These are phyloP conservation scores for Trifolium dubium DNA, from an alignment of 306 rosid genomes.

Conservation along the genomic window DNA sequence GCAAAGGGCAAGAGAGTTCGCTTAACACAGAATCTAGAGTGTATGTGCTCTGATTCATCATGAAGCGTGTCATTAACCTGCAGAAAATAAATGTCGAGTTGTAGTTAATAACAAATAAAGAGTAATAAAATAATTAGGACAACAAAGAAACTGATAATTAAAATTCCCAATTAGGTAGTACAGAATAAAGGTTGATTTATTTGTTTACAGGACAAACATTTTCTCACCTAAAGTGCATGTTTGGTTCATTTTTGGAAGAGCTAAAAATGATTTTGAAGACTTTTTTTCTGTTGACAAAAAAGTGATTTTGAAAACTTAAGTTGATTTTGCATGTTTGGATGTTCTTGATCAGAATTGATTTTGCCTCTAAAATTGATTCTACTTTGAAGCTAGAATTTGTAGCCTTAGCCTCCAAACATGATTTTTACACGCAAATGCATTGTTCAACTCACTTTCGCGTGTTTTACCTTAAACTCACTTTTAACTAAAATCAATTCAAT, in stretches of 20 bases:
- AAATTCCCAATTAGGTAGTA: not conserved
- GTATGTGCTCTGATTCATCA: conserved; percentile 78
- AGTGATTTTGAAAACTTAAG: no score
- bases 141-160: not conserved
- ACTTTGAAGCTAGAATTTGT: not conserved
- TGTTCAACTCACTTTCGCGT: not conserved
- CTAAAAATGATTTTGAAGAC: no score
- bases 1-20: conserved; percentile 78
- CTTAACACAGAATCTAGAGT: conserved; percentile 71
- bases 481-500: no score
- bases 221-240: not conserved
- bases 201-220: no score
- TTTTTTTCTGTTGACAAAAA: no score
- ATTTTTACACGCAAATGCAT: not conserved
- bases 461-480: not conserved
- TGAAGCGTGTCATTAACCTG: conserved; percentile 92
- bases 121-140: conserved; percentile 1
- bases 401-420: not conserved
- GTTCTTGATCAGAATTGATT: no score
- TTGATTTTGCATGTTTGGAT: no score
- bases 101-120: not conserved
- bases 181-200: not conserved
- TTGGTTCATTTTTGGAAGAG: no score
- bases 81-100: conserved; percentile 12
- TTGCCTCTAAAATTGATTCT: no score